A percentile compares a stretch with the other conserved stretches of the same genome.
phyloP scores from a whole-genome alignment of 2,329 filamentous ascomycete genomes.

The Coniochaeta sp. region DNA sequence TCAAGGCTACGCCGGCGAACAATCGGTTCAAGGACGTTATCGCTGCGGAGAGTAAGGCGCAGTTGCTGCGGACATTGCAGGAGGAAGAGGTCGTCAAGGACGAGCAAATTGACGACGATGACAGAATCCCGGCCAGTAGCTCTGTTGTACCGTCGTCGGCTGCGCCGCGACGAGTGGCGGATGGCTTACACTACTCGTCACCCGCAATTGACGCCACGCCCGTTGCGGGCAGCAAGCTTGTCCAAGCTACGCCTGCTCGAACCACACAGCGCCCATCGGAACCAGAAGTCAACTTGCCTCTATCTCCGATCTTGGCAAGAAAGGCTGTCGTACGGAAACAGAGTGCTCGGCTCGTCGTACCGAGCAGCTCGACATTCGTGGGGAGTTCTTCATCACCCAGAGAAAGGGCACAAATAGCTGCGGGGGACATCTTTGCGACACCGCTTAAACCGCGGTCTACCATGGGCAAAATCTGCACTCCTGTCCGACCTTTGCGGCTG shows the following conservation, averaged over 20 bases:
- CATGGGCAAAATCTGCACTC: background rate
- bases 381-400: constrained; percentile 12
- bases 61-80: constrained; percentile 1
- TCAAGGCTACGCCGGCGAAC: constrained; percentile 52
- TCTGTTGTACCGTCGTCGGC: constrained; percentile 18
- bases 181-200: constrained; percentile 5
- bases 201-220: background rate
- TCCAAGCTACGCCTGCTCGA: background rate
- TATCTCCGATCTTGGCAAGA: constrained; percentile 11
- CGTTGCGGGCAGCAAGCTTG: background rate
- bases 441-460: constrained; percentile 13
- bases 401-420: background rate
- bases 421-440: constrained; percentile 17
- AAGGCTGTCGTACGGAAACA: background rate
- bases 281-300: background rate
- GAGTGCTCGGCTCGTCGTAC: background rate
- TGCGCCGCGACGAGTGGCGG: constrained; percentile 12
- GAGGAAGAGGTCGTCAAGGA: constrained; percentile 6
- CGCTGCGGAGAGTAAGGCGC: constrained; percentile 15
- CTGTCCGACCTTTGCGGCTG: background rate
- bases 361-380: background rate
- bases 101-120: constrained; percentile 29
- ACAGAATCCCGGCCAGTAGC: constrained; percentile 26
- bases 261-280: background rate
- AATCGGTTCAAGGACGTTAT: constrained; percentile 46